These are phyloP conservation scores for Priceomyces haplophilus DNA, from an alignment of 805 yeast species.

Conservation along the genomic window DNA sequence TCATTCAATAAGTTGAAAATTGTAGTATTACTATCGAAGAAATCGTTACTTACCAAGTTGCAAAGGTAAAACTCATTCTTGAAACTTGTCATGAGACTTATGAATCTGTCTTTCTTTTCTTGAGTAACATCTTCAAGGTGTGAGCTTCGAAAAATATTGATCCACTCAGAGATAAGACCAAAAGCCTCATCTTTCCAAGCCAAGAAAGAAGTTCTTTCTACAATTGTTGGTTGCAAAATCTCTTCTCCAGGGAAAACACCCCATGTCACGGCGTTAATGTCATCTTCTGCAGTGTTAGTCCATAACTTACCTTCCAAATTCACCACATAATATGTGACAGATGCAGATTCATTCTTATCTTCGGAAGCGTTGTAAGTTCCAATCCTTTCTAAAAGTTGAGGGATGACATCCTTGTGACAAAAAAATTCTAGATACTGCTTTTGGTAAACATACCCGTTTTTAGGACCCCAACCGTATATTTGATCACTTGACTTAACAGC, in stretches of 20 bases:
- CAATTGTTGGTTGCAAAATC: slow-evolving; percentile 92
- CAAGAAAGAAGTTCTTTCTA: slow-evolving; percentile 83
- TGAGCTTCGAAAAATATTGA: slow-evolving; percentile 43
- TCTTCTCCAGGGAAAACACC: slow-evolving; percentile 97
- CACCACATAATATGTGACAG: slow-evolving; percentile 77
- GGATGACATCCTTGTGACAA: slow-evolving; percentile 56
- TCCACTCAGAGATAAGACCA: slow-evolving; percentile 82
- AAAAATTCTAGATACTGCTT: slow-evolving; percentile 89
- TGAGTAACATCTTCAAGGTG: slow-evolving; percentile 30
- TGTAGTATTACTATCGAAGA: slow-evolving; percentile 48
- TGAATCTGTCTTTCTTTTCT: slow-evolving; percentile 29
- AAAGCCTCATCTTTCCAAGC: slow-evolving; percentile 98
- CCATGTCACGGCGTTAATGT: slow-evolving; percentile 96
- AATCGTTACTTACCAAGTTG: slow-evolving; percentile 90
- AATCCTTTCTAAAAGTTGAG: slow-evolving; percentile 38
- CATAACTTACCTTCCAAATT: slow-evolving; percentile 52
- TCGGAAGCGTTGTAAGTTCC: slow-evolving; percentile 39
- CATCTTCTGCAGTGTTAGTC: slow-evolving; percentile 71
- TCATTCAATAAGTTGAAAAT: slow-evolving; percentile 54
- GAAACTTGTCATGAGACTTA: slow-evolving; percentile 43
- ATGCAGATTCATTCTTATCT: slow-evolving; percentile 38
- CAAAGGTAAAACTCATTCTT: slow-evolving; percentile 67
- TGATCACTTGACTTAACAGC: slow-evolving; percentile 70
- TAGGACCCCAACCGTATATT: slow-evolving; percentile 93
- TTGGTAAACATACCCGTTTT: slow-evolving; percentile 88